Evolutionary conservation across 2,329 filamentous ascomycete genomes (phyloP).

Genomic region (Ceratocystis ficicola): DNA sequence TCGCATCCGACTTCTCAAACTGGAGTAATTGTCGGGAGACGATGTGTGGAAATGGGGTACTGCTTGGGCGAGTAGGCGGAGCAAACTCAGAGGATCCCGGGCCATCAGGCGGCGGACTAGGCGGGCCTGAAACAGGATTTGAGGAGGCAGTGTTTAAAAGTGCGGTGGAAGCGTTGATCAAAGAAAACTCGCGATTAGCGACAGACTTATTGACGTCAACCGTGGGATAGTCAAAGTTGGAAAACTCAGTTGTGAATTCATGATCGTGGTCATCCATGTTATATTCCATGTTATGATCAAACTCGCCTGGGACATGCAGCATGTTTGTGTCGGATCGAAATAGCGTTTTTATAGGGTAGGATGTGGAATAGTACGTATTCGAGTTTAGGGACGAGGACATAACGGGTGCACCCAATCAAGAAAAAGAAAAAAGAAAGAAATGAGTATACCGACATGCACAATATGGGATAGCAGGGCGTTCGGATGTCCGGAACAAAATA

Average conservation of each 20-base stretch:
- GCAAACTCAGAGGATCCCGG: conserved; percentile 34
- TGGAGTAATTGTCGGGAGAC: conserved; percentile 33
- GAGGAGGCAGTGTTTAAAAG: conserved; percentile 29
- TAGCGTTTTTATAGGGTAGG: conserved; percentile 17
- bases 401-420: conserved; percentile 6
- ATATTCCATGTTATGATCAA: conserved; percentile 3
- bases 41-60: conserved; percentile 47
- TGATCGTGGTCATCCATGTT: conserved; percentile 9
- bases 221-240: conserved; percentile 22
- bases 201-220: conserved; percentile 23
- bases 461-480: background rate
- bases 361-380: conserved; percentile 1
- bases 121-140: conserved; percentile 24
- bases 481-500: background rate
- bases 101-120: conserved; percentile 30
- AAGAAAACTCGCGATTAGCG: conserved; percentile 28
- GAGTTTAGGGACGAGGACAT: conserved; percentile 13
- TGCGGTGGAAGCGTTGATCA: conserved; percentile 22
- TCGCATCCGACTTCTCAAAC: background rate
- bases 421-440: background rate
- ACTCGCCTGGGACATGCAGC: background rate
- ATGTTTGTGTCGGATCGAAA: conserved; percentile 4
- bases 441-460: background rate
- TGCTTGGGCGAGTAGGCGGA: conserved; percentile 44
- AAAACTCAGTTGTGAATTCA: conserved; percentile 22